Conservation (phyloP, 257 asterid genomes). For the Osmanthus fragrans region DNA sequence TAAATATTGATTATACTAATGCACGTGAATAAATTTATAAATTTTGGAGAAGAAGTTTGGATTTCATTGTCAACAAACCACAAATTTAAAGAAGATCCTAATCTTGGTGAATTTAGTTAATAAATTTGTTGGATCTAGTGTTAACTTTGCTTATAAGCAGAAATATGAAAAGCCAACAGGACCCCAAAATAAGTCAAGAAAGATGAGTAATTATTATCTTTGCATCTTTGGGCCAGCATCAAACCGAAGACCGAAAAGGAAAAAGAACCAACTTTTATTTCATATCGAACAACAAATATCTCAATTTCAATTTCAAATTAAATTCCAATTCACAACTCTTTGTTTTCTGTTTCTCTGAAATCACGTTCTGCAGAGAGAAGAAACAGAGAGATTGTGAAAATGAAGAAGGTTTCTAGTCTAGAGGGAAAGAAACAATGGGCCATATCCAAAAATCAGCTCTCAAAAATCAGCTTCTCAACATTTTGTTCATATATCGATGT, state of each 20-base stretch:
- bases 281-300: no score
- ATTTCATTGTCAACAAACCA: neutral
- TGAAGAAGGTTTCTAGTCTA: constrained; percentile 21
- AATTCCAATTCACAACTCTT: no score
- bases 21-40: no score
- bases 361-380: constrained; percentile 22
- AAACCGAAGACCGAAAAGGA: constrained; percentile 26
- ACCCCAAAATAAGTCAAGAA: neutral
- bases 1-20: no score
- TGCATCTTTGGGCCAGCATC: neutral
- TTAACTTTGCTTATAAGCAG: constrained; percentile 17
- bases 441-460: no score
- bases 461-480: no score
- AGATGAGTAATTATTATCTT: neutral
- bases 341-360: no score
- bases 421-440: no score
- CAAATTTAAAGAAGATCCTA: neutral
- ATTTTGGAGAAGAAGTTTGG: neutral
- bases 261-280: neutral
- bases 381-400: constrained; percentile 37
- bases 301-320: no score
- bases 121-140: constrained; percentile 18
- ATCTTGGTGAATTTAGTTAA: constrained; percentile 8
- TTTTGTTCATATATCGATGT: no score
- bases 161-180: neutral